Conservation (phyloP, 1,139 yeast species). For the Scheffersomyces segobiensis region DNA sequence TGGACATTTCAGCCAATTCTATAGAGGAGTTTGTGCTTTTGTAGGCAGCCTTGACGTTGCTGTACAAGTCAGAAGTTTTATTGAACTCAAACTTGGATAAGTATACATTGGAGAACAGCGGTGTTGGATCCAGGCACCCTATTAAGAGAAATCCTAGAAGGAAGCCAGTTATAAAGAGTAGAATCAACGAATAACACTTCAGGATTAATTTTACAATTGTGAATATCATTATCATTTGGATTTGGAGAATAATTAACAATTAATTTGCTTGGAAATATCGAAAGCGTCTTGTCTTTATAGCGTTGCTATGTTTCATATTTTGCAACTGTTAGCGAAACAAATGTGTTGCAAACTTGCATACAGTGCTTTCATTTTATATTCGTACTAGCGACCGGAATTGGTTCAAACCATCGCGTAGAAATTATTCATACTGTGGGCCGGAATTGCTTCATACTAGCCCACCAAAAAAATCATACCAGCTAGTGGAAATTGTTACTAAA, state of each 20-base stretch:
- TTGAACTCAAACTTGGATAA: constrained; percentile 50
- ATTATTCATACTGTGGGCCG: no score
- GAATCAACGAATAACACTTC: constrained; percentile 6
- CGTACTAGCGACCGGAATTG: no score
- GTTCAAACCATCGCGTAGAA: no score
- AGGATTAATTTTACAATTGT: constrained; percentile 2
- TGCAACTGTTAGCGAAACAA: neutral
- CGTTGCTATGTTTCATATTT: neutral
- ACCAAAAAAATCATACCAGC: no score
- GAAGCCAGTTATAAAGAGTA: constrained; percentile 39
- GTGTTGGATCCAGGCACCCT: constrained; percentile 46
- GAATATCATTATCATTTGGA: neutral
- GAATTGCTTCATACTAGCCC: no score
- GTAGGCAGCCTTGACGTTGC: constrained; percentile 34
- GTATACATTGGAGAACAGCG: constrained; percentile 46
- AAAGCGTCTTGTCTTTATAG: neutral
- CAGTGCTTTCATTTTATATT: no score
- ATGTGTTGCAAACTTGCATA: neutral
- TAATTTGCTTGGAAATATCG: neutral
- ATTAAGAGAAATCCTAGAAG: constrained; percentile 52
- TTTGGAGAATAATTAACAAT: neutral
- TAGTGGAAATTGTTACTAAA: no score
- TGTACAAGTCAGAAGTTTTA: constrained; percentile 35
- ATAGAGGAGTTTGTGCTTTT: constrained; percentile 17
- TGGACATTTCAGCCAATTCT: constrained; percentile 30